Evolutionary conservation across 2,329 filamentous ascomycete genomes (phyloP), one percentile per base, ranked within the genome.

Genomic region (Chrysosporium queenslandicum): DNA sequence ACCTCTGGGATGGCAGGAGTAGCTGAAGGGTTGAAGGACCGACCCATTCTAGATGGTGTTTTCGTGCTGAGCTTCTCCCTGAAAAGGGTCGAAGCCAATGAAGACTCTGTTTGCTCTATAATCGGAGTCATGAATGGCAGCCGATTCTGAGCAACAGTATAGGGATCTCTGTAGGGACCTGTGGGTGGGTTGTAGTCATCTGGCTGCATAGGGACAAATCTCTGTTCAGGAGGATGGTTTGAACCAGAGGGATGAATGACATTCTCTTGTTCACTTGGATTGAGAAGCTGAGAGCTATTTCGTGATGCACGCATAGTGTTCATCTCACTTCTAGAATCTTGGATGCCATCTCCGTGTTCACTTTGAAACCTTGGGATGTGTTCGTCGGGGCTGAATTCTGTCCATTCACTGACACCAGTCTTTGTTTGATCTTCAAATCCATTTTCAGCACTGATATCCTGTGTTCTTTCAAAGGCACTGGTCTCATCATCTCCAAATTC

Each of bases 71-170:
- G 73, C 66, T 79, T 78, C 59, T 74, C 74, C 51, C 74, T 64
- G 58, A 75, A 70, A 49, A 80, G 76, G 25, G 79, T 81, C 3
- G 79, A 78, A 39, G 84, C 70, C 32, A 97, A 71, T 0, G 90
- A 96, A 9, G 83, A 86, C 68, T 98, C 92, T 0, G 92, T 98
- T 61, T 88, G 83, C 68, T 98, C 92, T 1, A 92, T 91, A 59
- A 98, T 98, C 1, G 92, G 92, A 0, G 92, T 98, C 92, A 98
- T 97, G 67, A 97, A 98, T 2, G 91, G 92, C 8, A 97, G 75
- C 51, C 90, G 84, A 68, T 90, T 95, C 63, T 96, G 94, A 55
- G 89, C 88, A 67, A 84, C 77, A 66, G 89, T 79, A 32, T 73
- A 78, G 63, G 87, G 81, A 68, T 95, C 86, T 64, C 89, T 83